A percentile compares a stretch with the other conserved stretches of the same genome.
Evolutionary conservation across 139 green algal species (phyloP).

Genomic region (Chlamydomonas sphaeroides): DNA sequence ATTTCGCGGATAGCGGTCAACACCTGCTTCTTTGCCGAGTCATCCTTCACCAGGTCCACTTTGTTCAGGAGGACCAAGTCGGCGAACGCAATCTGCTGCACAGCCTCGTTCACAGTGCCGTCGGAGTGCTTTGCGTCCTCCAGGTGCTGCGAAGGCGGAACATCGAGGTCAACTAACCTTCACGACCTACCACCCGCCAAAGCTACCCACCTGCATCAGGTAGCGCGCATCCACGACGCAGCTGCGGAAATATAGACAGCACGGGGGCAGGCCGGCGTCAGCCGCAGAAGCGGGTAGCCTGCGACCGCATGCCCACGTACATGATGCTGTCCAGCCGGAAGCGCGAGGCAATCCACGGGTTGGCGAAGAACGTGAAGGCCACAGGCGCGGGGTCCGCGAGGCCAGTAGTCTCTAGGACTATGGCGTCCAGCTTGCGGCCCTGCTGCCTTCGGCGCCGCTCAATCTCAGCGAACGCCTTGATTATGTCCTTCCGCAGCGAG

Average conservation of each 20-base stretch:
- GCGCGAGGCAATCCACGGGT: conserved; percentile 81
- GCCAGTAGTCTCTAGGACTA: conserved; percentile 88
- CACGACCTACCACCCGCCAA: not conserved
- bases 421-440: conserved; percentile 54
- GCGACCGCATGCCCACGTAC: conserved; percentile 41
- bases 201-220: conserved; percentile 58
- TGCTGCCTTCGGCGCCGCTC: conserved; percentile 55
- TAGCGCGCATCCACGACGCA: conserved; percentile 81
- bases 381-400: conserved; percentile 87
- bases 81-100: conserved; percentile 88
- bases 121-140: conserved; percentile 46
- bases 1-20: conserved; percentile 62
- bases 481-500: conserved; percentile 85
- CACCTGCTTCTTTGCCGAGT: conserved; percentile 58
- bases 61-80: conserved; percentile 94
- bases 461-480: conserved; percentile 81
- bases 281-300: not conserved
- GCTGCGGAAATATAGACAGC: conserved; percentile 38
- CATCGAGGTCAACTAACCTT: not conserved
- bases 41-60: conserved; percentile 69
- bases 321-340: conserved; percentile 84
- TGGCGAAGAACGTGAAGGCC: conserved; percentile 90
- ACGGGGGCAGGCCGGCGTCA: too few relatives aligned
- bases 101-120: conserved; percentile 70
- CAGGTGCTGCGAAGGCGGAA: conserved; percentile 56